phyloP scores from a whole-genome alignment of 306 rosid genomes.

The Mimosa pudica region DNA sequence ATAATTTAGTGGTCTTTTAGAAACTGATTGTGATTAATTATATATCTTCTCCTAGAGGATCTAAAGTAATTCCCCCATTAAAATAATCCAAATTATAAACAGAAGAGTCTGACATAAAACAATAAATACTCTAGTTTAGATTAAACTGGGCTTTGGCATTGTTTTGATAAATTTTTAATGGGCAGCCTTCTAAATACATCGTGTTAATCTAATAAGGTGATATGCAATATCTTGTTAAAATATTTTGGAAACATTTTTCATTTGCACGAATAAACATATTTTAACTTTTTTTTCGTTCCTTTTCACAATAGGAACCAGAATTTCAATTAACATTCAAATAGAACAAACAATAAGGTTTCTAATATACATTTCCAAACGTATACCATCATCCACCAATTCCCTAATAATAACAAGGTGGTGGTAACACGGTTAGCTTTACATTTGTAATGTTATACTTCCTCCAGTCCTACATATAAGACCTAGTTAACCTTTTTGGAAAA shows the following conservation, averaged over 20 bases:
- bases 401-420: not conserved
- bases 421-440: slow-evolving; percentile 31
- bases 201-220: not conserved
- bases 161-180: not conserved
- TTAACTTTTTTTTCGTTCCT: not conserved
- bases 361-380: not conserved
- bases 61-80: too few relatives aligned
- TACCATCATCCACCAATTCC: too few relatives aligned
- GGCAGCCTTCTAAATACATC: not conserved
- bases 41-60: too few relatives aligned
- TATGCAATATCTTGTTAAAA: not conserved
- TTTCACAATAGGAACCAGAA: not conserved
- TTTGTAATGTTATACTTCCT: not conserved
- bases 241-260: not conserved
- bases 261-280: not conserved
- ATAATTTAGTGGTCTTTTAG: too few relatives aligned
- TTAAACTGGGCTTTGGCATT: not conserved
- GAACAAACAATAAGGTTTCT: not conserved
- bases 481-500: too few relatives aligned
- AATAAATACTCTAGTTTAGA: not conserved
- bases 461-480: too few relatives aligned
- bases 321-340: not conserved
- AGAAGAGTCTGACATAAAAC: not conserved
- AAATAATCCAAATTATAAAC: too few relatives aligned
- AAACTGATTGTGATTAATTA: too few relatives aligned